These are phyloP conservation scores for Pezicula rhizophila DNA, from an alignment of 2,329 filamentous ascomycete genomes.

Conservation along the genomic window DNA sequence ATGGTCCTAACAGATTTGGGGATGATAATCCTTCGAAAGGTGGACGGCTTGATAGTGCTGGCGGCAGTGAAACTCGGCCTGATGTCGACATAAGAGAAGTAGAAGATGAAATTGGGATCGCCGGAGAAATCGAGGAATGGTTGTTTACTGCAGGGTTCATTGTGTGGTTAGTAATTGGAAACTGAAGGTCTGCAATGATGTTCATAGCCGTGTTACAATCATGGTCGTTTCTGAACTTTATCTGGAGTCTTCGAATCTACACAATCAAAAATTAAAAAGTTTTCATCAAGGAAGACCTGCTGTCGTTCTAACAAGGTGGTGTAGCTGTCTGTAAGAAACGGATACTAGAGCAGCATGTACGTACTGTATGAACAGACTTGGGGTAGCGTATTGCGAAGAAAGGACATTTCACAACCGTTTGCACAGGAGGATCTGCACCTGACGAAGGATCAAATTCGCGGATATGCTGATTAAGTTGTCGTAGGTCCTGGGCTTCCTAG, in stretches of 20 bases:
- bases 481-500: conserved; percentile 26
- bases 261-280: no score
- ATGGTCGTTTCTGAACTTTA: no score
- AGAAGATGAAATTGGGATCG: not conserved
- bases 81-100: not conserved
- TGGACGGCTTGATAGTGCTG: not conserved
- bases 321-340: not conserved
- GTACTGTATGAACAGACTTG: conserved; percentile 20
- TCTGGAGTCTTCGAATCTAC: no score
- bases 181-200: no score
- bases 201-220: no score
- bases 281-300: no score
- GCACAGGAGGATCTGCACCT: conserved; percentile 22
- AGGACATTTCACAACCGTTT: conserved; percentile 25
- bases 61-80: not conserved
- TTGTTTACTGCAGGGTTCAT: no score
- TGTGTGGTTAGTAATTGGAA: no score
- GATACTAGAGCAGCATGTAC: not conserved
- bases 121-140: no score
- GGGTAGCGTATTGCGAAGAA: conserved; percentile 30
- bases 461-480: conserved; percentile 14
- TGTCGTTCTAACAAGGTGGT: no score
- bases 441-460: conserved; percentile 13
- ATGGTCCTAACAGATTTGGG: not conserved
- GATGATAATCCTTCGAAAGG: no score